Evolutionary conservation across 179 eudicot species (phyloP), one percentile per base, ranked within the genome.

Genomic region (Patellifolia procumbens): DNA sequence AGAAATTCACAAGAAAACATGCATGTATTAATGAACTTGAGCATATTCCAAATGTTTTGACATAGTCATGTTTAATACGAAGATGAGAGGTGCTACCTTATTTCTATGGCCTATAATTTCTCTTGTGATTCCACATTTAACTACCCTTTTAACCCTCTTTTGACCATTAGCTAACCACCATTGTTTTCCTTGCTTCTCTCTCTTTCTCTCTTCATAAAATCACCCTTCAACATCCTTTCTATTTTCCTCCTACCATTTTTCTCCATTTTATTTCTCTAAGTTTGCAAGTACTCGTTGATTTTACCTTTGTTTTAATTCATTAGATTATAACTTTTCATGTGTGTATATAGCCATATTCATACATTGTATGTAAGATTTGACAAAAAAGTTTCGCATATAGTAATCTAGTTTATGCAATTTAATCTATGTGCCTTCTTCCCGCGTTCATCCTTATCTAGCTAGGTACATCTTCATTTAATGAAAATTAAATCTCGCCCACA

Each of bases 121-220:
- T 82, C 82, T 32, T 45, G n/a, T 53, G 49, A 70, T 51, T 70
- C 76, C 84, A 81, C 84, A 81, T 81, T 63, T 13, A 39, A 42
- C 45, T 20, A 42, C 45, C 9, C 32, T 66, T 22, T 13, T 9
- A 39, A 42, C 12, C 58, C 53, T 62, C 15, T 67, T 68, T 81
- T 78, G 39, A 72, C 69, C 76, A 60, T 74, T 12, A 39, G 42
- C 28, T 77, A 68, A 74, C 45, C 53, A 73, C 74, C 76, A 29
- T 52, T 37, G 73, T 42, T 63, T 48, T 28, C 75, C 51, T 68
- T 22, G n/a, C 56, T 17, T 56, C 19, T 48, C 71, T 64, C 59
- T 56, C 74, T 52, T 48, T 45, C 49, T 46, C 31, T 28, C 73
- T 8, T 66, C 56, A 62, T 81, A 78, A 45, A 69, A 55, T 70